Conservation (phyloP, 306 rosid genomes). For the Cyamopsis tetragonoloba region DNA sequence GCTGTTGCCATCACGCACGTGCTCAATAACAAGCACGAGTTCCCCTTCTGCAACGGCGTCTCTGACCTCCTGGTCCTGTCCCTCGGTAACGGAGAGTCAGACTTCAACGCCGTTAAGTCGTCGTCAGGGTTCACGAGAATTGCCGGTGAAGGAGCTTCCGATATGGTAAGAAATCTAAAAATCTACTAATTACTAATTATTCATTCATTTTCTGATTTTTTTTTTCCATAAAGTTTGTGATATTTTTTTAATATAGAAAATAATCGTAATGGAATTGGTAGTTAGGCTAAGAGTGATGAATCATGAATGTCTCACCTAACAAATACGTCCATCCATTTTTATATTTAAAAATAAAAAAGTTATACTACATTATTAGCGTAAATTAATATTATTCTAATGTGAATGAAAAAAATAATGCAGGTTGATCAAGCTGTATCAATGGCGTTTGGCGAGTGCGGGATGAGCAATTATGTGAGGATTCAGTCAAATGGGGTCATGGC, state of each 20-base stretch:
- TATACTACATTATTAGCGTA: conserved; percentile 13
- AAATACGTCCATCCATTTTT: background rate
- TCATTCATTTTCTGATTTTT: background rate
- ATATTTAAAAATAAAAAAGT: background rate
- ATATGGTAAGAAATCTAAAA: conserved; percentile 58
- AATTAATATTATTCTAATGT: conserved; percentile 26
- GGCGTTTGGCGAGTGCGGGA: conserved; percentile 72
- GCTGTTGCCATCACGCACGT: conserved; percentile 87
- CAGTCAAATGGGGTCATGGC: conserved; percentile 56
- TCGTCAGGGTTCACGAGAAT: conserved; percentile 50
- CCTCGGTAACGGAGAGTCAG: conserved; percentile 83
- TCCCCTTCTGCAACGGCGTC: conserved; percentile 74
- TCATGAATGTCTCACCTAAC: conserved; percentile 29
- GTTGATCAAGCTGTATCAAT: conserved; percentile 93
- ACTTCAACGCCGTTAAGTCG: conserved; percentile 42
- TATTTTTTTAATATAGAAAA: background rate
- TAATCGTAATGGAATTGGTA: conserved; percentile 10
- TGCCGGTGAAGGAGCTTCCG: conserved; percentile 91
- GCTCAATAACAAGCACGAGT: conserved; percentile 85
- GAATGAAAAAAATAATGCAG: conserved; percentile 31
- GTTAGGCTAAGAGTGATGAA: conserved; percentile 30
- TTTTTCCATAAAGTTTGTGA: too few species aligned
- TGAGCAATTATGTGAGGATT: conserved; percentile 66
- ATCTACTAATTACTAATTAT: background rate
- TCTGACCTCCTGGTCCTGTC: conserved; percentile 76